These are phyloP conservation scores for Fistulinella cinereoalba DNA, from an alignment of 1,284 basidiomycete species.

Conservation along the genomic window DNA sequence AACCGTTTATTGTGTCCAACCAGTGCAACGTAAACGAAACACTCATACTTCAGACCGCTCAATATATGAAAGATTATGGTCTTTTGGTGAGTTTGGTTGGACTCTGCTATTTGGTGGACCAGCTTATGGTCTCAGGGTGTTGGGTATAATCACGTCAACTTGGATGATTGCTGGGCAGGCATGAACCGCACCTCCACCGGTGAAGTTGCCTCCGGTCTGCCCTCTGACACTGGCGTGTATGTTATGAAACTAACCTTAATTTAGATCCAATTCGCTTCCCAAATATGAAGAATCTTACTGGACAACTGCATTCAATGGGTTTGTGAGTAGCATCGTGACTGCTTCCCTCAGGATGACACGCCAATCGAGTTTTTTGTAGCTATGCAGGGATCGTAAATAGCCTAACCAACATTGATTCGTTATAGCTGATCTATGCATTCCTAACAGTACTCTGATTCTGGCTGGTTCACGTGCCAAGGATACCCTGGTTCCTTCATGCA, in stretches of 20 bases:
- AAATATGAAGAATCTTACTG: conserved; percentile 51
- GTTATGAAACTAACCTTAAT: too few relatives aligned
- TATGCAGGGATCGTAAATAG: conserved; percentile 49
- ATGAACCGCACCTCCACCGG: conserved; percentile 46
- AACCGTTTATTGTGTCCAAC: background rate
- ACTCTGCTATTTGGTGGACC: background rate
- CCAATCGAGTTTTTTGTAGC: conserved; percentile 25
- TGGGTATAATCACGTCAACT: conserved; percentile 53
- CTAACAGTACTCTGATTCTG: conserved; percentile 33
- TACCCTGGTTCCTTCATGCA: conserved; percentile 31
- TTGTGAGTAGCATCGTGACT: conserved; percentile 41
- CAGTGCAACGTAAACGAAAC: conserved; percentile 40
- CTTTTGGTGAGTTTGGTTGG: conserved; percentile 36
- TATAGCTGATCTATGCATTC: background rate
- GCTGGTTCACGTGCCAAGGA: conserved; percentile 32
- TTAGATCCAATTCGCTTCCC: conserved; percentile 27
- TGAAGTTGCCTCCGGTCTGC: conserved; percentile 44
- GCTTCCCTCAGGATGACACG: background rate
- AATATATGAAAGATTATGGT: conserved; percentile 47
- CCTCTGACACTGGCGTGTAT: too few relatives aligned
- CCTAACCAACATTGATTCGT: background rate
- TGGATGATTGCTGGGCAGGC: conserved; percentile 59
- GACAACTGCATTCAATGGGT: conserved; percentile 48
- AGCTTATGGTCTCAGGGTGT: conserved; percentile 37
- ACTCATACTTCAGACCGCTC: conserved; percentile 47